Base-by-base conservation (phyloP, 352 stramenopile species). In the Globisporangium sylvaticum region DNA sequence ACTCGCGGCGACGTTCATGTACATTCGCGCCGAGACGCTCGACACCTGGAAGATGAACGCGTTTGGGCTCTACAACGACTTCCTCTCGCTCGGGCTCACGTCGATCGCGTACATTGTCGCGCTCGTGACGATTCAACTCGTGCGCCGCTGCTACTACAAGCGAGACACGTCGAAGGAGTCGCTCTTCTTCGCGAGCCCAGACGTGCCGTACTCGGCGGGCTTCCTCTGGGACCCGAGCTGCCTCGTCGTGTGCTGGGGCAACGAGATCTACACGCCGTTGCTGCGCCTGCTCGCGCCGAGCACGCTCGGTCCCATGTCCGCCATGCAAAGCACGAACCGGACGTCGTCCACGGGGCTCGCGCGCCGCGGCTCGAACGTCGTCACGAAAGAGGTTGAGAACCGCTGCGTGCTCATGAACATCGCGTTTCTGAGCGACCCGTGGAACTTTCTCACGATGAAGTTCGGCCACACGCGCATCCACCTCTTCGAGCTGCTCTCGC, bases 11-110 rank as follows among this genome's bases (percentile, higher is more conserved):
- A 87, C 78, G n/a, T 83, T 87, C 63, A 87, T 87, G 78, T 65
- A 82, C 60, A 69, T 87, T 44, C 78, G 77, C 25, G 76, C 78
- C 9, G 78, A 87, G 67, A 83, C 75, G 20, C 66, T 84, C 31
- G 78, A 87, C 61, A 74, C 68, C 20, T 87, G 78, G 78, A 87
- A 87, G 57, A 87, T 84, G 76, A 84, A 84, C 53, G 72, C 81
- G 3, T 77, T 79, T 56, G 78, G 78, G 14, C 67, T 82, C 50
- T 87, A 83, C 72, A 83, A 78, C 61, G 78, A 84, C 46, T 71
- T 81, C 29, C 58, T 84, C 27, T 70, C 76, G n/a, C 62, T 87
- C 31, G 68, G 62, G 53, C 71, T 87, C 50, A 81, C 76, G n/a
- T 67, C 66, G 0, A 66, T 75, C 27, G 73, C 74, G 20, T 87